Base-by-base conservation (phyloP, 768 basidiomycete genomes). In the Boletales sp. region DNA sequence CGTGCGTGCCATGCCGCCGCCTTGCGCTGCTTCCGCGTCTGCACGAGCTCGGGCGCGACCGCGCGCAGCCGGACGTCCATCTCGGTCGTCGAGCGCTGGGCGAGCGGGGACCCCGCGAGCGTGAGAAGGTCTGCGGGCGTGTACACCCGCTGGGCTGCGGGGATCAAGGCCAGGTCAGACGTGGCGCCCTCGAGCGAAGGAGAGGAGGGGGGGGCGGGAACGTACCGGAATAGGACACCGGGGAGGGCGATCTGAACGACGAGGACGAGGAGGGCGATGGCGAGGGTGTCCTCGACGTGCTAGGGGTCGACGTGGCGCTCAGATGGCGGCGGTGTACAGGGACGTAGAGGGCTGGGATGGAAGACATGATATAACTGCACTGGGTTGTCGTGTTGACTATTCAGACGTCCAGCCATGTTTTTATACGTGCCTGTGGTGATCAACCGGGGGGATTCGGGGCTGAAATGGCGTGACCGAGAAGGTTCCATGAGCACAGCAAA, bases 321-420 rank as follows among this genome's bases (percentile, higher is more conserved):
- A 8, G 51, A 32, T 46, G 42, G 31, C 75, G 71, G 53, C 64
- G 70, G 44, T 77, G 74, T 0, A 77, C 50, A 21, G 76, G 75
- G 34, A 77, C 46, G 48, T 77, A 77, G 30, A 71, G 60, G 3
- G 11, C 33, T 34, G 52, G 25, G 46, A 65, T 52, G 6, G 65
- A 34, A 35, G 69, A 63, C 67, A 71, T 68, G 35, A n/a, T n/a
- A n/a, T n/a, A n/a, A 34, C 45, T 12, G 21, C 14, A 15, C 41
- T 49, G 46, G 12, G 21, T 21, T 21, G 21, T 21, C 21, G 4
- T 21, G 21, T 21, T 21, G n/a, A n/a, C n/a, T n/a, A n/a, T n/a
- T n/a, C n/a, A n/a, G n/a, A n/a, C n/a, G 21, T 21, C 21, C 21
- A 21, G 2, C 21, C 21, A 21, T 21, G 21, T 21, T 21, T 21